Conservation (phyloP, 73 alveolate genomes). For the Paraurostyla sp. region DNA sequence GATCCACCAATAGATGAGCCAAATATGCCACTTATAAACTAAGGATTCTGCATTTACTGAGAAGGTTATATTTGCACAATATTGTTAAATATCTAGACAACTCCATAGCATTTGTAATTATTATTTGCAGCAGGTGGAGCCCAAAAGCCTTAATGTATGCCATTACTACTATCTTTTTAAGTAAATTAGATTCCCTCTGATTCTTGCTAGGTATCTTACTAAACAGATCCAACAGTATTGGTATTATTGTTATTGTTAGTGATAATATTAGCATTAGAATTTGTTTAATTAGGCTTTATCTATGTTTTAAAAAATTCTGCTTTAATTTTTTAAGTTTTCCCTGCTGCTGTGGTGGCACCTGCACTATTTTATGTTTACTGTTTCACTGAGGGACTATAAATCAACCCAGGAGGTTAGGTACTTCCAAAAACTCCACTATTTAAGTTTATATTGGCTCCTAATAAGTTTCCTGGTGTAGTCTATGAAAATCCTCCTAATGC, state of each 20-base stretch:
- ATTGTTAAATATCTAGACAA: slow-evolving; percentile 19
- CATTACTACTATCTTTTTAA: not conserved
- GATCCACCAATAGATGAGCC: slow-evolving; percentile 49
- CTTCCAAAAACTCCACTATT: too few species aligned
- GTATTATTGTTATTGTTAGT: not conserved
- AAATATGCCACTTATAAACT: slow-evolving; percentile 29
- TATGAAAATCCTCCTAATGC: too few species aligned
- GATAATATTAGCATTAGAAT: not conserved
- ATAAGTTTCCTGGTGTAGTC: too few species aligned
- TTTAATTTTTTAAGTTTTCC: not conserved
- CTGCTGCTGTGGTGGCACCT: too few species aligned
- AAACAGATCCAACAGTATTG: slow-evolving; percentile 14
- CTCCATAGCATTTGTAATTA: not conserved
- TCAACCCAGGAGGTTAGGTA: too few species aligned
- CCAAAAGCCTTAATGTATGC: slow-evolving; percentile 20
- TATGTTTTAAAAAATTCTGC: slow-evolving; percentile 1
- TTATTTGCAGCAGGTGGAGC: not conserved
- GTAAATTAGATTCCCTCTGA: slow-evolving; percentile 10
- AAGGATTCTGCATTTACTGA: not conserved
- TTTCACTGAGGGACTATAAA: too few species aligned
- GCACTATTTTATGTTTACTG: too few species aligned
- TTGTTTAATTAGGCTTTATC: not conserved
- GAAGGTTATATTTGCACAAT: slow-evolving; percentile 13
- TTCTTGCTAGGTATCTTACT: slow-evolving; percentile 18
- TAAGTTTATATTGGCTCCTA: too few species aligned